Conservation (phyloP, 2,329 filamentous ascomycete species). For the Fusarium neocosmosporiellum region DNA sequence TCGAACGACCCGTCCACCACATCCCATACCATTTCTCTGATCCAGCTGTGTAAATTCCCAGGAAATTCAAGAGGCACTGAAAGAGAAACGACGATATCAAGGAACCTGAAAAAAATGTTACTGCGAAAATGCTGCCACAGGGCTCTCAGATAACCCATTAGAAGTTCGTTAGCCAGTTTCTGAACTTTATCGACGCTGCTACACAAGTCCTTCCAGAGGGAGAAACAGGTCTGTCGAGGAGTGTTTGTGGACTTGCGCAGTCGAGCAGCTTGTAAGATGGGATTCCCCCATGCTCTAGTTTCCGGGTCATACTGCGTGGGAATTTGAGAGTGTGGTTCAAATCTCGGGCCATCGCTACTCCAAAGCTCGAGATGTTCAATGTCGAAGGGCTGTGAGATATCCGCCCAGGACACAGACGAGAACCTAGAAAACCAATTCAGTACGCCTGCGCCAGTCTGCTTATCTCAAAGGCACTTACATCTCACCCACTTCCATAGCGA, state of each 20-base stretch:
- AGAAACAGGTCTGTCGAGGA: background rate
- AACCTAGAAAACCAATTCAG: background rate
- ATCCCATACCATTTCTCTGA: background rate
- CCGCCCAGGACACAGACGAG: background rate
- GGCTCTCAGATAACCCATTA: background rate
- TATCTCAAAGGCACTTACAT: background rate
- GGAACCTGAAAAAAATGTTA: too few relatives aligned
- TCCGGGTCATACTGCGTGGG: background rate
- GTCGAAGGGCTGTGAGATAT: background rate
- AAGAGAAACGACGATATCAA: background rate
- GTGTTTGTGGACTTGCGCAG: background rate
- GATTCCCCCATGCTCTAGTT: background rate
- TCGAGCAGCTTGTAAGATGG: background rate
- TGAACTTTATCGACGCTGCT: background rate
- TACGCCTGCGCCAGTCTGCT: background rate
- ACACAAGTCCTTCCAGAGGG: background rate
- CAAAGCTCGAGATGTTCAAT: background rate
- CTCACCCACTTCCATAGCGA: background rate
- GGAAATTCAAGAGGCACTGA: background rate
- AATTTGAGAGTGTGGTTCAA: background rate
- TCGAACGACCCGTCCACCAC: background rate
- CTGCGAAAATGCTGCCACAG: background rate
- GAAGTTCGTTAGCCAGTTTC: background rate
- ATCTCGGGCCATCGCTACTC: background rate
- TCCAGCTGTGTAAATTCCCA: background rate